A percentile compares a stretch with the other conserved stretches of the same genome.
phyloP scores from a whole-genome alignment of 306 rosid genomes.

The Corylus avellana region DNA sequence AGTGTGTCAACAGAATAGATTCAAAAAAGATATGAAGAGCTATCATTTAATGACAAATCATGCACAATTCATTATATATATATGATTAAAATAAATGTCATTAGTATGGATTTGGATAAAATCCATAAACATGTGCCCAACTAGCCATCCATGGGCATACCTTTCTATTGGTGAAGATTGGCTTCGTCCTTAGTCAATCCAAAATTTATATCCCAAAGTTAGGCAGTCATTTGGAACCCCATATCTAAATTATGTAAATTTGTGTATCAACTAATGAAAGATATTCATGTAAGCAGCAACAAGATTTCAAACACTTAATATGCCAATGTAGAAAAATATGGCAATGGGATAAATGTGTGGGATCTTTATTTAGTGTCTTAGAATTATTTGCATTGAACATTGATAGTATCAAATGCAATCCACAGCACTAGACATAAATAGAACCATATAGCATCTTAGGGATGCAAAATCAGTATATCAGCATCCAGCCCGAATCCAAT shows the following conservation, averaged over 20 bases:
- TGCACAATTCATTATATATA: not conserved
- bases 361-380: not conserved
- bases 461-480: not conserved
- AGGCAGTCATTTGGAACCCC: constrained; percentile 19
- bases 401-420: not conserved
- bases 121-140: not conserved
- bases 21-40: constrained; percentile 16
- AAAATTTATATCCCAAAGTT: constrained; percentile 19
- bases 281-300: not conserved
- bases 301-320: not conserved
- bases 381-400: not conserved
- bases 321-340: not conserved
- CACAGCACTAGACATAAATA: not conserved
- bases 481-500: not conserved
- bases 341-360: not conserved
- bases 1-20: not conserved
- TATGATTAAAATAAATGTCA: not conserved
- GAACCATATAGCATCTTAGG: not conserved
- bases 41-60: constrained; percentile 10
- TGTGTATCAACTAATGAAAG: constrained; percentile 2
- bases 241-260: not conserved
- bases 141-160: not conserved
- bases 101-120: not conserved
- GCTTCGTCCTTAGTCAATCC: not conserved
- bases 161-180: not conserved